phyloP scores from a whole-genome alignment of 768 basidiomycete genomes.

The Boletus subparvulus region DNA sequence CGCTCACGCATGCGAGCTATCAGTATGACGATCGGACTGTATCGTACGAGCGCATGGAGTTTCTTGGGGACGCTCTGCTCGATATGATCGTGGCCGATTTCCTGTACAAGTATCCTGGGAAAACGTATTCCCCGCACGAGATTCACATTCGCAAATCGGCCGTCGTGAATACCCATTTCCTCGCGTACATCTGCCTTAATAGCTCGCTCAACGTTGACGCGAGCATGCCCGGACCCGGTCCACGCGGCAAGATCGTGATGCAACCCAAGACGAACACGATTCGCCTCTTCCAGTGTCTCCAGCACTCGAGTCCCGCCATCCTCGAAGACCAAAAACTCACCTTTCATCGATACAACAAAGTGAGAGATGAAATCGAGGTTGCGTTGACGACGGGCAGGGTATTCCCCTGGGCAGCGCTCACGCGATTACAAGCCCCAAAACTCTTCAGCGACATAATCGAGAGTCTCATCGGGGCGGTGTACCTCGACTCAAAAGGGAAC shows the following conservation, averaged over 20 bases:
- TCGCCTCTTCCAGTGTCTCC: conserved; percentile 65
- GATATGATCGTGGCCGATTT: conserved; percentile 75
- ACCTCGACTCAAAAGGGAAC: conserved; percentile 61
- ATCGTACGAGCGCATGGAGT: conserved; percentile 80
- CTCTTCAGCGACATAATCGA: conserved; percentile 80
- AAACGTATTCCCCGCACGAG: conserved; percentile 65
- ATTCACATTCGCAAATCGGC: conserved; percentile 68
- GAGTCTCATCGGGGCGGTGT: conserved; percentile 74
- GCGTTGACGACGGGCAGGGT: conserved; percentile 42
- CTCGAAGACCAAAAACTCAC: conserved; percentile 64
- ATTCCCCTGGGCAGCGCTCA: conserved; percentile 75
- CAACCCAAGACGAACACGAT: conserved; percentile 45
- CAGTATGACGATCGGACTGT: conserved; percentile 56
- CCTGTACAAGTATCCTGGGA: conserved; percentile 63
- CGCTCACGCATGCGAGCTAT: conserved; percentile 71
- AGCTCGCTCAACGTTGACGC: conserved; percentile 43
- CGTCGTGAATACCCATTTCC: conserved; percentile 71
- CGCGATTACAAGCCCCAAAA: conserved; percentile 74
- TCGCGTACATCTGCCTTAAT: conserved; percentile 64
- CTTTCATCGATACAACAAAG: conserved; percentile 49
- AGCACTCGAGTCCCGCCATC: conserved; percentile 64
- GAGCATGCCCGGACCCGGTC: conserved; percentile 47
- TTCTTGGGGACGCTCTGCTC: conserved; percentile 72
- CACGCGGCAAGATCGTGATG: conserved; percentile 35
- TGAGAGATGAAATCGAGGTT: conserved; percentile 47